These are phyloP conservation scores for Tanacetum coccineum DNA, from an alignment of 129 eudicot genomes.

Conservation along the genomic window DNA sequence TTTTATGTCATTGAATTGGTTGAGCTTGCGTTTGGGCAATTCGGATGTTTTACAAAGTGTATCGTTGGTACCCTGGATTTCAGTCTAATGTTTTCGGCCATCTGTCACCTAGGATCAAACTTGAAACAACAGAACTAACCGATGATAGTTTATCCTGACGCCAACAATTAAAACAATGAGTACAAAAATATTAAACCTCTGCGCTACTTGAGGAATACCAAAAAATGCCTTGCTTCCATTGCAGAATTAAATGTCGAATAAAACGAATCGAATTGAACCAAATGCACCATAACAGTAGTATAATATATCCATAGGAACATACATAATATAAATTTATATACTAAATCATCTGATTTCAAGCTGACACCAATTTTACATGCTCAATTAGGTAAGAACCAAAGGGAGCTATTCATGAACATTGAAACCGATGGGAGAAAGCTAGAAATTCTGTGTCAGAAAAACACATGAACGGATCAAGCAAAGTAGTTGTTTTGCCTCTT, in stretches of 20 bases:
- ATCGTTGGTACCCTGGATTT: not conserved
- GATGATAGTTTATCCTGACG: not conserved
- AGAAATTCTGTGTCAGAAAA: slow-evolving; percentile 10
- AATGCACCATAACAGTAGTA: not conserved
- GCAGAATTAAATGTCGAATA: not conserved
- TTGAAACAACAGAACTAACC: not conserved
- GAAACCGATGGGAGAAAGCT: slow-evolving; percentile 12
- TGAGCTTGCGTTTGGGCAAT: not conserved
- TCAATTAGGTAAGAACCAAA: slow-evolving; percentile 14
- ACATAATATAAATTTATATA: slow-evolving; percentile 26
- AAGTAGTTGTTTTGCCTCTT: not conserved
- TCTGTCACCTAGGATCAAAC: not conserved
- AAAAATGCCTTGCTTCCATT: not conserved
- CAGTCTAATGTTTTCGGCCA: not conserved
- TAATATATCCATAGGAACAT: slow-evolving; percentile 8
- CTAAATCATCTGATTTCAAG: slow-evolving; percentile 22
- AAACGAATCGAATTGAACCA: slow-evolving; percentile 1
- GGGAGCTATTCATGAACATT: slow-evolving; percentile 16
- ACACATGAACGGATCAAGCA: slow-evolving; percentile 9
- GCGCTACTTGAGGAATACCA: too few relatives aligned
- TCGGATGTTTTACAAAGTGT: not conserved
- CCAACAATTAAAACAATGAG: not conserved
- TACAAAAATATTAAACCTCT: too few relatives aligned
- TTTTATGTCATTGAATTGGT: too few relatives aligned
- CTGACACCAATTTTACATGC: slow-evolving; percentile 32